Conservation (phyloP, 1,139 yeast species). For the Hemisphaericaspora xylofermentans region DNA sequence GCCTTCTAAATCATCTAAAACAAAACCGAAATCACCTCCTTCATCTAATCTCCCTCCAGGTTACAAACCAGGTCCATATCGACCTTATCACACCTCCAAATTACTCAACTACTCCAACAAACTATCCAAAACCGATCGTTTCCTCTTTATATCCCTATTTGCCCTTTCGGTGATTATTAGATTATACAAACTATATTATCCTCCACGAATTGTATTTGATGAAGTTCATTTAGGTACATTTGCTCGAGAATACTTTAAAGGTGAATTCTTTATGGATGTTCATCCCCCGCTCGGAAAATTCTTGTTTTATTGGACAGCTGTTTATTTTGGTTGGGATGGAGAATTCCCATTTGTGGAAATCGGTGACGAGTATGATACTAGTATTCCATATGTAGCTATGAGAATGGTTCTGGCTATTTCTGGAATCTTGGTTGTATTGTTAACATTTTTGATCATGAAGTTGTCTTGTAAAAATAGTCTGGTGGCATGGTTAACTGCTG, state of each 20-base stretch:
- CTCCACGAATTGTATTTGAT: conserved; percentile 87
- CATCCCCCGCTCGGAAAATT: conserved; percentile 64
- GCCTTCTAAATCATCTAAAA: background rate
- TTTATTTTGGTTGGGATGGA: conserved; percentile 46
- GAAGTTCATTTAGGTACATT: conserved; percentile 63
- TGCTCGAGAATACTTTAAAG: conserved; percentile 50
- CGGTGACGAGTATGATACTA: conserved; percentile 32
- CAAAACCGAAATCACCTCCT: background rate
- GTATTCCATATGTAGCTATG: conserved; percentile 37
- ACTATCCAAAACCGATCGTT: conserved; percentile 20
- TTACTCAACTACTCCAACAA: conserved; percentile 5
- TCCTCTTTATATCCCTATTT: conserved; percentile 20
- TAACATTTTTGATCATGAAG: conserved; percentile 51
- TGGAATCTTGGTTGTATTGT: conserved; percentile 46
- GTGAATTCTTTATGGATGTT: conserved; percentile 59
- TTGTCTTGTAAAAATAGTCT: conserved; percentile 41
- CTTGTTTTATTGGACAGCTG: conserved; percentile 44
- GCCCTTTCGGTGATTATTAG: conserved; percentile 34
- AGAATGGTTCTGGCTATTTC: conserved; percentile 32
- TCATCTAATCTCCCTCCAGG: conserved; percentile 18
- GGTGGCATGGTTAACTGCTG: conserved; percentile 45
- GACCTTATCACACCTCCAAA: conserved; percentile 12
- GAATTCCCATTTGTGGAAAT: conserved; percentile 30
- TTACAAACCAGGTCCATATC: conserved; percentile 19
- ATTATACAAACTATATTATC: conserved; percentile 58